phyloP scores from a whole-genome alignment of 2,329 filamentous ascomycete genomes.

The Nemania sp. region DNA sequence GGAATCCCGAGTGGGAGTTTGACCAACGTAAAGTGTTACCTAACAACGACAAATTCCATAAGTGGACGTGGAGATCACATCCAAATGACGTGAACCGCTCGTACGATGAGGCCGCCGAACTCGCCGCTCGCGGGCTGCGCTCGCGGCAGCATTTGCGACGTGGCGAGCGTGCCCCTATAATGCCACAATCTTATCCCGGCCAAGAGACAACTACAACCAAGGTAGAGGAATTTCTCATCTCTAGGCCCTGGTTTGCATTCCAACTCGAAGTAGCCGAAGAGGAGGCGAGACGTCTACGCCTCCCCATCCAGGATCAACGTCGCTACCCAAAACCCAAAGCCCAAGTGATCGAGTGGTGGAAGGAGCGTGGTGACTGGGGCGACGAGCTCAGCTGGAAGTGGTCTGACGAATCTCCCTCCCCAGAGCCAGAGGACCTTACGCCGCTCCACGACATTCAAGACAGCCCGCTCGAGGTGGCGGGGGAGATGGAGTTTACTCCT shows the following conservation, averaged over 20 bases:
- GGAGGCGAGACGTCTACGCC: conserved; percentile 26
- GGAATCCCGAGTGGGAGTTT: conserved; percentile 43
- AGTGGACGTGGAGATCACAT: conserved; percentile 35
- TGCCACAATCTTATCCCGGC: not conserved
- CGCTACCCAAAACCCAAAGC: conserved; percentile 9
- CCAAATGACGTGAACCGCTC: not conserved
- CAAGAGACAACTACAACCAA: conserved; percentile 21
- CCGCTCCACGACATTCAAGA: conserved; percentile 27
- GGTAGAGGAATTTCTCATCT: conserved; percentile 38
- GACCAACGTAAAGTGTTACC: conserved; percentile 32
- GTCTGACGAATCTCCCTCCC: conserved; percentile 40
- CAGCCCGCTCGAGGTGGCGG: conserved; percentile 22
- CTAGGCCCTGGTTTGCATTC: conserved; percentile 41
- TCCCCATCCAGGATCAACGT: conserved; percentile 21
- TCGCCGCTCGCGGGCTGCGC: conserved; percentile 12
- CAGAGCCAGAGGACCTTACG: conserved; percentile 38
- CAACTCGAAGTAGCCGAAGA: conserved; percentile 39
- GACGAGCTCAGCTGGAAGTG: conserved; percentile 39
- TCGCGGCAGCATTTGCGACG: conserved; percentile 10
- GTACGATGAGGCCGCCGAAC: not conserved
- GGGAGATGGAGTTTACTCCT: conserved; percentile 39
- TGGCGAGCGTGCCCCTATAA: conserved; percentile 13
- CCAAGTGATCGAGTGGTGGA: conserved; percentile 39
- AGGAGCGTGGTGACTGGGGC: conserved; percentile 38
- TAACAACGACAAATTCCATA: conserved; percentile 21